These are phyloP conservation scores for Millerozyma acaciae DNA, from an alignment of 805 yeast genomes.

Conservation along the genomic window DNA sequence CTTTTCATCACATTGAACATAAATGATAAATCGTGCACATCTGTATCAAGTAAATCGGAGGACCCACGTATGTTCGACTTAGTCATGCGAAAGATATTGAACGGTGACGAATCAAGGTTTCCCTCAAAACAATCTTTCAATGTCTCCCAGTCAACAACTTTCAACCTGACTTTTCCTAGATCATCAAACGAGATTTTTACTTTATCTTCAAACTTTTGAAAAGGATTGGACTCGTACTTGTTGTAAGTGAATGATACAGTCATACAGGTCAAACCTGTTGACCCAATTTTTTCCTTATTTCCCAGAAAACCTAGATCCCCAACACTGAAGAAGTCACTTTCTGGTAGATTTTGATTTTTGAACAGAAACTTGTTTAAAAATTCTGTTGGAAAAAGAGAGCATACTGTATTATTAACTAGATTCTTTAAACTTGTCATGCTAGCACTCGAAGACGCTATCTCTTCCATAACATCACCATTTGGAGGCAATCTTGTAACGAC, in stretches of 20 bases:
- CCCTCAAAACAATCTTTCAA: conserved; percentile 31
- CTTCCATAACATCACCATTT: conserved; percentile 15
- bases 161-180: conserved; percentile 16
- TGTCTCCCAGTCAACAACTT: conserved; percentile 16
- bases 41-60: conserved; percentile 17
- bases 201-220: conserved; percentile 18
- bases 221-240: conserved; percentile 32
- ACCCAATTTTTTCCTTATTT: not conserved
- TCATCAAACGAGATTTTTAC: conserved; percentile 27
- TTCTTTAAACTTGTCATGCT: conserved; percentile 9
- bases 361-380: conserved; percentile 12
- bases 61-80: not conserved
- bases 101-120: conserved; percentile 16
- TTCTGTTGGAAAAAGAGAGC: conserved; percentile 14
- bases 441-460: conserved; percentile 6
- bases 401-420: conserved; percentile 8
- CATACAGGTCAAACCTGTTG: conserved; percentile 22
- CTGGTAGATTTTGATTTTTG: conserved; percentile 15
- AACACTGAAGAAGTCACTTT: conserved; percentile 8
- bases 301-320: conserved; percentile 16
- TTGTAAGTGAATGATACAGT: conserved; percentile 34
- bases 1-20: conserved; percentile 28
- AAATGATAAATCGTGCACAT: conserved; percentile 29
- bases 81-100: conserved; percentile 16
- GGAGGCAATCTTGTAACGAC: conserved; percentile 33